Evolutionary conservation across 2,329 filamentous ascomycete genomes (phyloP).

Genomic region (Cercospora sp.): DNA sequence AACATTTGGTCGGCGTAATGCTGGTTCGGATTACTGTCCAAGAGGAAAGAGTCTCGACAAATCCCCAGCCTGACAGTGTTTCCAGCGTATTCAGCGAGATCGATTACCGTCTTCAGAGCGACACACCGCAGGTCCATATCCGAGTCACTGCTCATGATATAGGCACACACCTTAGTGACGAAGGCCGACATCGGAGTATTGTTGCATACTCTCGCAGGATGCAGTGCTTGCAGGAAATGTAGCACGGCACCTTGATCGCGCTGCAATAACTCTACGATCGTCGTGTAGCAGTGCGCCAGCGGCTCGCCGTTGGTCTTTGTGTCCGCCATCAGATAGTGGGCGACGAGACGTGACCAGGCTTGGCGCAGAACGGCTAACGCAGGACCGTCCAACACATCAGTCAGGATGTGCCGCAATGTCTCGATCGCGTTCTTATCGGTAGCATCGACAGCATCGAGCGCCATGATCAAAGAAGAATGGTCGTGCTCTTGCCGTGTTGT

Average conservation of each 20-base stretch:
- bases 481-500: neutral
- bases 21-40: conserved; percentile 18
- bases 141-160: conserved; percentile 10
- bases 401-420: conserved; percentile 5
- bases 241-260: conserved; percentile 25
- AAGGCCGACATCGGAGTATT: conserved; percentile 9
- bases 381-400: conserved; percentile 2
- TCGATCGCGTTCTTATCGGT: neutral
- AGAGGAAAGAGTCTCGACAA: neutral
- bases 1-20: conserved; percentile 28
- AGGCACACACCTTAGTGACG: conserved; percentile 11
- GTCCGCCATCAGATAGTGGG: conserved; percentile 15
- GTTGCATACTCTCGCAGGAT: neutral
- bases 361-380: conserved; percentile 21
- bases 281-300: neutral
- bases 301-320: neutral
- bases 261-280: conserved; percentile 14
- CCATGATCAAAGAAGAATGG: neutral
- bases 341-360: conserved; percentile 24
- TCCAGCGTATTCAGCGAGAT: neutral
- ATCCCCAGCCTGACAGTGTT: neutral
- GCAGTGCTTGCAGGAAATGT: conserved; percentile 21
- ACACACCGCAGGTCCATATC: conserved; percentile 21
- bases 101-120: conserved; percentile 12
- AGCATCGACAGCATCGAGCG: neutral